Evolutionary conservation across 2,329 filamentous ascomycete species (phyloP).

Genomic region (Fusarium oxysporum): DNA sequence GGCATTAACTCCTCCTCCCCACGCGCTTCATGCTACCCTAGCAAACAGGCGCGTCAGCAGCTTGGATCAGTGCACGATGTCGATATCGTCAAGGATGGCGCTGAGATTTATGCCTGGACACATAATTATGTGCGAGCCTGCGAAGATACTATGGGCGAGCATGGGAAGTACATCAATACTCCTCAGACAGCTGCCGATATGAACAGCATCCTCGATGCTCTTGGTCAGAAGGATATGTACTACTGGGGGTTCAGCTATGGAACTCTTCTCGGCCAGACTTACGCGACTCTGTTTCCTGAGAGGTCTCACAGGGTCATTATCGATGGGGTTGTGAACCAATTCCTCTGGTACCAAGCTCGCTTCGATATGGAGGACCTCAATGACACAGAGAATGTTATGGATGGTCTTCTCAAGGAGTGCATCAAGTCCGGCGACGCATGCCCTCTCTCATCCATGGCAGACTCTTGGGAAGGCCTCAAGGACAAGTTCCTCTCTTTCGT

Average conservation of each 20-base stretch:
- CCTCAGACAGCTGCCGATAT: conserved; percentile 64
- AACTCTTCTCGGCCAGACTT: conserved; percentile 55
- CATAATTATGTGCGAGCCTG: conserved; percentile 56
- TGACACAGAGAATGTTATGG: conserved; percentile 48
- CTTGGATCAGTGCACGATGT: conserved; percentile 39
- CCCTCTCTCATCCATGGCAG: conserved; percentile 52
- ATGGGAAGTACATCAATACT: conserved; percentile 60
- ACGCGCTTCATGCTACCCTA: conserved; percentile 55
- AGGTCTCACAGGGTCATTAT: conserved; percentile 50
- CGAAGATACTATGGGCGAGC: conserved; percentile 57
- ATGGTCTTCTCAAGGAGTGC: conserved; percentile 52
- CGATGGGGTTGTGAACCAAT: conserved; percentile 51
- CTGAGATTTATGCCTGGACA: conserved; percentile 56
- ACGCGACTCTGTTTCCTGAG: conserved; percentile 53
- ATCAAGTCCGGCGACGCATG: conserved; percentile 59
- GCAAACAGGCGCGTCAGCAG: conserved; percentile 46
- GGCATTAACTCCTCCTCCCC: conserved; percentile 53
- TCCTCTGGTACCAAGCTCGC: conserved; percentile 48
- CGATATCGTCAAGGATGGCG: conserved; percentile 50
- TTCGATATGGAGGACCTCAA: conserved; percentile 44
- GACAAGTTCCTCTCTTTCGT: conserved; percentile 50
- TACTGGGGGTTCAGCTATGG: conserved; percentile 60
- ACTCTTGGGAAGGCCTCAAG: conserved; percentile 51
- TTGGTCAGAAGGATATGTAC: conserved; percentile 48
- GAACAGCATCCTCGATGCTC: conserved; percentile 60